Conservation (phyloP, 2,329 filamentous ascomycete genomes). For the Fusarium lyarnte region DNA sequence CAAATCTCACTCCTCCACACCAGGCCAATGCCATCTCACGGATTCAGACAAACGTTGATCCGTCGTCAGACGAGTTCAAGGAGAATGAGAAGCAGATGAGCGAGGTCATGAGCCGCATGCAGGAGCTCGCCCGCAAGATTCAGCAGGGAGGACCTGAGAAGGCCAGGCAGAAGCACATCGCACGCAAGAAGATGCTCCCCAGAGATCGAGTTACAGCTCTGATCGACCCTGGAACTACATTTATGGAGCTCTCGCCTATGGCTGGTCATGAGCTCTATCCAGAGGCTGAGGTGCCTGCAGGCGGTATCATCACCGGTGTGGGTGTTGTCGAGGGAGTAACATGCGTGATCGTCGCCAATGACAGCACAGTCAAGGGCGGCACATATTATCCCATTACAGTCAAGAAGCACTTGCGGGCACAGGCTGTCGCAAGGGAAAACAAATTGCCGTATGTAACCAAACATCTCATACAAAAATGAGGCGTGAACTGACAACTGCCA, state of each 20-base stretch:
- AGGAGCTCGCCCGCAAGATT: slow-evolving; percentile 74
- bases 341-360: slow-evolving; percentile 94
- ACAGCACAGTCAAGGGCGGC: slow-evolving; percentile 96
- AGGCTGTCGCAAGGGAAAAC: slow-evolving; percentile 91
- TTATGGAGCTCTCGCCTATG: slow-evolving; percentile 92
- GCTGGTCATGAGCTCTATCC: slow-evolving; percentile 88
- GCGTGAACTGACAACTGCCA: slow-evolving; percentile 41
- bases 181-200: slow-evolving; percentile 92
- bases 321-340: slow-evolving; percentile 90
- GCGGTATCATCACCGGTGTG: slow-evolving; percentile 91
- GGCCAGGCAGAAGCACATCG: slow-evolving; percentile 86
- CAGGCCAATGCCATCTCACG: slow-evolving; percentile 86
- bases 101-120: slow-evolving; percentile 74
- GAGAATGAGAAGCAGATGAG: slow-evolving; percentile 84
- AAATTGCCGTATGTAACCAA: slow-evolving; percentile 65
- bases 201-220: slow-evolving; percentile 88
- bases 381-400: slow-evolving; percentile 98
- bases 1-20: slow-evolving; percentile 82
- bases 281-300: slow-evolving; percentile 87
- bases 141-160: slow-evolving; percentile 82
- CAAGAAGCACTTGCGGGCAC: slow-evolving; percentile 95
- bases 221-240: slow-evolving; percentile 88
- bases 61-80: slow-evolving; percentile 78
- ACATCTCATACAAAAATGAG: not conserved
- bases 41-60: slow-evolving; percentile 79